Evolutionary conservation across 208 protist species (phyloP).

Genomic region (Crithidia sp.): DNA sequence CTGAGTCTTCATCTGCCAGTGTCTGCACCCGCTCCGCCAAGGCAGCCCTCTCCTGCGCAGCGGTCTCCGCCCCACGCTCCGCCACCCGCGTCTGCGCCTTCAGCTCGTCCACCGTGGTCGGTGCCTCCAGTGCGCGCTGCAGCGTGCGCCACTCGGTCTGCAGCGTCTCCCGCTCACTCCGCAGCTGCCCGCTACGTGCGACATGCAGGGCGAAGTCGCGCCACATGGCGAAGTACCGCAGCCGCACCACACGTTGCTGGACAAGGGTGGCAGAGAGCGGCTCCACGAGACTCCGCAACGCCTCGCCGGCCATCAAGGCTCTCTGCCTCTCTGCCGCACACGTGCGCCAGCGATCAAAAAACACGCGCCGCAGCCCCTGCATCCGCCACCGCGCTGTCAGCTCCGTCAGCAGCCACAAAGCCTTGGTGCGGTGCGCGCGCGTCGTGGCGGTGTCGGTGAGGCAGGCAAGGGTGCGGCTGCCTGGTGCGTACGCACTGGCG

Average conservation of each 20-base stretch:
- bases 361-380: constrained; percentile 20
- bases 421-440: constrained; percentile 21
- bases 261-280: constrained; percentile 47
- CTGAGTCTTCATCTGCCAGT: constrained; percentile 20
- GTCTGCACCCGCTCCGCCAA: constrained; percentile 21
- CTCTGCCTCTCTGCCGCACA: too few species aligned
- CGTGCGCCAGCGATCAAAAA: constrained; percentile 43
- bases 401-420: constrained; percentile 38
- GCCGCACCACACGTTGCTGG: constrained; percentile 34
- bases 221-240: constrained; percentile 60
- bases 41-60: constrained; percentile 11
- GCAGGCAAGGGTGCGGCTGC: constrained; percentile 1
- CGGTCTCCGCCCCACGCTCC: constrained; percentile 28
- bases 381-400: constrained; percentile 6
- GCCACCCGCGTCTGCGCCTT: constrained; percentile 32
- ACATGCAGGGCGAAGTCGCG: constrained; percentile 48
- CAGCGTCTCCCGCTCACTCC: constrained; percentile 60
- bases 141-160: constrained; percentile 58
- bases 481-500: constrained; percentile 24
- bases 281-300: constrained; percentile 36
- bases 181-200: constrained; percentile 36
- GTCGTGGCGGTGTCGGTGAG: constrained; percentile 8
- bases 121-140: constrained; percentile 41
- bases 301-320: too few species aligned
- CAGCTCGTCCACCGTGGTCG: constrained; percentile 39